Conservation (phyloP, 1,284 basidiomycete genomes). For the Ustilago vetiveriae region DNA sequence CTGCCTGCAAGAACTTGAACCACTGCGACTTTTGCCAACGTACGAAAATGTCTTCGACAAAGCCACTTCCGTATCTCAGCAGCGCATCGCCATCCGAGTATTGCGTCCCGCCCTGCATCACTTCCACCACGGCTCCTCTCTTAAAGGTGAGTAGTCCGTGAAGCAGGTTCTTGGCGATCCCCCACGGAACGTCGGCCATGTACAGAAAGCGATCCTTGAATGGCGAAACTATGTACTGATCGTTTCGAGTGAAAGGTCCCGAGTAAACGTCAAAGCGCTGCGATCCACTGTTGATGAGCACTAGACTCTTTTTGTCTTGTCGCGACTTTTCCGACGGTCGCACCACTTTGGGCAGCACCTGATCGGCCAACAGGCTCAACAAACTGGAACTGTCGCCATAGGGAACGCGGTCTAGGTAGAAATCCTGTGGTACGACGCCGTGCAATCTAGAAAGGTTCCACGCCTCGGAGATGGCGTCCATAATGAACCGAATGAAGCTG, state of each 20-base stretch:
- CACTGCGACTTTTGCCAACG: constrained; percentile 49
- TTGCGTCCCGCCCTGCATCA: constrained; percentile 37
- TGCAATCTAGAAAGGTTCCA: constrained; percentile 62
- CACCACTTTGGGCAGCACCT: constrained; percentile 62
- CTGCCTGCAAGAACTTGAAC: constrained; percentile 37
- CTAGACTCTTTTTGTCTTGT: constrained; percentile 41
- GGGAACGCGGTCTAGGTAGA: constrained; percentile 60
- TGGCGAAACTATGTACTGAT: constrained; percentile 63
- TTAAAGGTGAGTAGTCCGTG: constrained; percentile 43
- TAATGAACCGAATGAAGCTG: constrained; percentile 51
- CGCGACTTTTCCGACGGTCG: constrained; percentile 53
- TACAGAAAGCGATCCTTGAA: constrained; percentile 63
- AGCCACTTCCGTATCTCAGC: constrained; percentile 29
- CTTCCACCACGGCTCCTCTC: constrained; percentile 39
- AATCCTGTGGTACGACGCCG: constrained; percentile 63
- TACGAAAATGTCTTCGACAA: constrained; percentile 42
- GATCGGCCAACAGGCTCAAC: constrained; percentile 52
- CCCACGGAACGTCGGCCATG: constrained; percentile 57
- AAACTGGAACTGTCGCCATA: constrained; percentile 51
- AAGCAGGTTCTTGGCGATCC: constrained; percentile 50
- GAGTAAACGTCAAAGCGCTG: constrained; percentile 63
- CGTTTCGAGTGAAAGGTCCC: constrained; percentile 62
- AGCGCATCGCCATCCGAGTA: constrained; percentile 34
- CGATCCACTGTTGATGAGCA: constrained; percentile 63
- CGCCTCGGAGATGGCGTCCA: constrained; percentile 56